Evolutionary conservation across 345 rosid genomes (phyloP), one percentile per base, ranked within the genome.

Genomic region (Lepidium africanum): DNA sequence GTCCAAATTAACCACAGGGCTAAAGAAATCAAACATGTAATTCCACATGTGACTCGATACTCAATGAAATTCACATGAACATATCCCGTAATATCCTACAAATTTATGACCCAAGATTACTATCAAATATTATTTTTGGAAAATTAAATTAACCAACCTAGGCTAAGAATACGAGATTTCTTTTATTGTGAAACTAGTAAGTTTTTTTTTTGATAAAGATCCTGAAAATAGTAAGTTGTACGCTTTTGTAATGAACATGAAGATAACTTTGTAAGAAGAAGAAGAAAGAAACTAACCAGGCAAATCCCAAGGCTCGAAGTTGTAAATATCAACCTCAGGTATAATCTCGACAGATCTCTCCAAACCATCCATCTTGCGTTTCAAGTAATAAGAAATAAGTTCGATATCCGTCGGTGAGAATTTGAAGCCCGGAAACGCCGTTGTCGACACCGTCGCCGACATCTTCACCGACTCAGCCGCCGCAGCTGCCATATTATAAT

Each of bases 361-460:
- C 10, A 64, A 58, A 5, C 96, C 96, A 10, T 90, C 90, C 64
- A 85, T 54, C 87, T 92, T 92, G 72, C 80, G 82, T 80, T 67
- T 86, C 69, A 90, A 81, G 82, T 92, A 90, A 66, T 77, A 84
- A 1, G 96, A 80, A 3, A 90, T 83, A 59, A 92, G 72, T 58
- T 92, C 96, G 48, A 69, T 86, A 69, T 90, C 96, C 6, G 96
- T 87, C 27, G 98, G 96, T 0, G 93, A 86, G 73, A 90, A 92
- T 43, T 85, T 81, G 59, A 92, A 92, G 14, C 96, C 96, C 1
- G 96, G 96, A 64, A 90, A 90, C 81, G 63, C 70, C 32, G 83
- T 78, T 5, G 87, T 78, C 7, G 87, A 65, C 30, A 86, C 84
- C 32, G 81, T 83, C 42, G 83, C 69, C 6, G 90, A 70, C 53